Evolutionary conservation across 306 rosid genomes (phyloP), one percentile per base, ranked within the genome.

Genomic region (Pterocarpus macrocarpus): DNA sequence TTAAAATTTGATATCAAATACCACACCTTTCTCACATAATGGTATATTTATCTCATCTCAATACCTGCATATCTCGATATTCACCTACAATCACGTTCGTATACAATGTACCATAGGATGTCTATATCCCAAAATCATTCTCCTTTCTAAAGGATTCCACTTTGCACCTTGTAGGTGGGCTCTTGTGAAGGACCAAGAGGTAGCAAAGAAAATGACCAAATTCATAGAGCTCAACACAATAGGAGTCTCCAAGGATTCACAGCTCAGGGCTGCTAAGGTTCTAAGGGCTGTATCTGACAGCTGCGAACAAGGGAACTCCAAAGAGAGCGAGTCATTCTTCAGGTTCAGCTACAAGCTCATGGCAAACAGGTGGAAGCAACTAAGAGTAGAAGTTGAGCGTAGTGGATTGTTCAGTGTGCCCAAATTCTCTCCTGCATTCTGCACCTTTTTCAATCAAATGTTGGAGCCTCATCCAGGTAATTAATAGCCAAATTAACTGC

Each of bases 201-300:
- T 95, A 2, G 97, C 97, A 3, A 92, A 83, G 85, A 89, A 73
- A 76, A 95, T 95, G 98, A 89, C 88, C 13, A 95, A 92, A 47
- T 95, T 92, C 81, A 86, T 92, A 53, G 98, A 95, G 91, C 86
- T 95, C 28, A 95, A 71, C 72, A 91, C 97, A 64, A 95, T 95
- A 17, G 97, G 98, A 5, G 98, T 95, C 80, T 95, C 98, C 1
- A 92, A 92, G 86, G 98, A 95, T 76, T 95, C 98, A 0, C 98
- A 95, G 64, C 86, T 92, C 44, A 87, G 98, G 52, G 97, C 97
- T 8, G 97, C 97, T 16, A 94, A 84, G 88, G 84, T 94, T 70
- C 77, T 94, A 47, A 83, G 89, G 77, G 86, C 85, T 8, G 89
- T 91, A 22, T 82, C 95, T 3, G 90, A 90, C 28, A 88, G 91